Evolutionary conservation across 768 basidiomycete genomes (phyloP).

Genomic region (Psilocybe tampanensis): DNA sequence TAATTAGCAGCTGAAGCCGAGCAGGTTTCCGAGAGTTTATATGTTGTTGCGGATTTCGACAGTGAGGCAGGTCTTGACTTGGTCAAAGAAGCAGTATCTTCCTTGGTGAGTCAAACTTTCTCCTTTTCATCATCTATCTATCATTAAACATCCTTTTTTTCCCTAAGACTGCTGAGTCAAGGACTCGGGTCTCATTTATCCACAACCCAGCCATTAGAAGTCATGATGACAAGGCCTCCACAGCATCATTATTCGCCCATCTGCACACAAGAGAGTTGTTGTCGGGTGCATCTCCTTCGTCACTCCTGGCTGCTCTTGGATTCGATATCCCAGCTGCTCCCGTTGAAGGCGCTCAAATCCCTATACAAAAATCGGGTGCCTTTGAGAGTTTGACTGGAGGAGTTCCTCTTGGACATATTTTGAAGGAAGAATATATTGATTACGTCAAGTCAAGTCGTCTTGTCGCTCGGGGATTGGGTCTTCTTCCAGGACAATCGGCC

Average conservation of each 20-base stretch:
- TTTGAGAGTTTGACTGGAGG: slow-evolving; percentile 37
- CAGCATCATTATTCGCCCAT: slow-evolving; percentile 52
- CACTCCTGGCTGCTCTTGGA: slow-evolving; percentile 43
- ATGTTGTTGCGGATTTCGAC: slow-evolving; percentile 81
- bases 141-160: slow-evolving; percentile 1
- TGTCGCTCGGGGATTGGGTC: slow-evolving; percentile 55
- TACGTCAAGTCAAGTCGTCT: slow-evolving; percentile 49
- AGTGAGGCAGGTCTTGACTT: slow-evolving; percentile 56
- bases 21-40: slow-evolving; percentile 48
- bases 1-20: slow-evolving; percentile 30
- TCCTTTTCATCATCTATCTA: slow-evolving; percentile 2
- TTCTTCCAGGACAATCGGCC: slow-evolving; percentile 62
- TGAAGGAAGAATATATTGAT: slow-evolving; percentile 35
- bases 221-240: slow-evolving; percentile 15
- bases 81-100: slow-evolving; percentile 64
- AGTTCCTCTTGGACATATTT: slow-evolving; percentile 33
- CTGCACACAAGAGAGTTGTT: slow-evolving; percentile 47
- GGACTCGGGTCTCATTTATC: slow-evolving; percentile 71
- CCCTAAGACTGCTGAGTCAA: slow-evolving; percentile 50
- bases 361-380: slow-evolving; percentile 33
- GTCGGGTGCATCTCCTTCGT: slow-evolving; percentile 36
- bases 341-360: slow-evolving; percentile 35
- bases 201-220: slow-evolving; percentile 58
- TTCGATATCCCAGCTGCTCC: slow-evolving; percentile 14
- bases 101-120: slow-evolving; percentile 58